Base-by-base conservation (phyloP, 1,284 basidiomycete species). In the Cerioporus squamosus region DNA sequence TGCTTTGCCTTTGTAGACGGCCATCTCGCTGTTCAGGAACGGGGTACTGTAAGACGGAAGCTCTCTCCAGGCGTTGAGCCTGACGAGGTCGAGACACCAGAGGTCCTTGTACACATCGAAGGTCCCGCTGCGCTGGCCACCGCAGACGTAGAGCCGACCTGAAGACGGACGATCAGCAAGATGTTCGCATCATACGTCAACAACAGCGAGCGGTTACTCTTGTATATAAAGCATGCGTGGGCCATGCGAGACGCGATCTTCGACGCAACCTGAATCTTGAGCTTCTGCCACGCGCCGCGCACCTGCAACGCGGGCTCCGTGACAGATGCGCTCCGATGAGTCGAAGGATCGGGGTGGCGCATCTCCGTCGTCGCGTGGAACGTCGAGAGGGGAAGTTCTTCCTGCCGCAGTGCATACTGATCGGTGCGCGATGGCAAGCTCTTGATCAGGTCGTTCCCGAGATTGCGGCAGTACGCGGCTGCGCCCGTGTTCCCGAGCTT, bases 121-220 rank as follows among this genome's bases (percentile, higher is more conserved):
- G 63, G 73, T 14, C 64, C 73, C n/a, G 63, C 55, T 64, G 51
- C 68, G 66, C 51, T 70, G 62, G 1, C 75, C 76, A 9, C 75
- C 75, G 24, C 66, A 67, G 18, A 76, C 64, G 57, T 77, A 77
- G 29, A 76, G 57, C 23, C 66, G 65, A 38, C 73, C 74, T 76
- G 51, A 4, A 42, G n/a, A 39, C 14, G 31, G 9, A 12, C 12
- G 24, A 33, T 14, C 12, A 7, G 12, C n/a, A n/a, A n/a, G n/a
- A n/a, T n/a, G n/a, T n/a, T n/a, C n/a, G n/a, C n/a, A n/a, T n/a
- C n/a, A 29, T 29, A 29, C 26, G 23, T 51, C n/a, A 44, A 24
- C 9, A 44, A 22, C 18, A 20, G 2, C 23, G 7, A 3, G 6
- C 15, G 5, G 18, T 12, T 12, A 66, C 68, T 63, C 12, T 66